Base-by-base conservation (phyloP, 805 yeast species). In the Wickerhamiella shivajii region DNA sequence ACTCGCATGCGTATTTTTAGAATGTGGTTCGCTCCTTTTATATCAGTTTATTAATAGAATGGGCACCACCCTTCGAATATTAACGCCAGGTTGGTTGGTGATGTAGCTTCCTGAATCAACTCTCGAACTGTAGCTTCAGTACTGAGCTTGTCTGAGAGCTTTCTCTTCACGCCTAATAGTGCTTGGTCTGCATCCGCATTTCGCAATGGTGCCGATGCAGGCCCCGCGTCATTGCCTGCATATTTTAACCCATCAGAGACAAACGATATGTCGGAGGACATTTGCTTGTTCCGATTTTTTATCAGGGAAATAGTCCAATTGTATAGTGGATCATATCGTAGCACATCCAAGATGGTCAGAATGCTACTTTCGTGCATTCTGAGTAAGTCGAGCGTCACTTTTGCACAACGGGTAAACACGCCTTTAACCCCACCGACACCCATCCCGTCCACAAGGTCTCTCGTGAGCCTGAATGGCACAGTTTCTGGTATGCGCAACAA, bases 391-490 rank as follows among this genome's bases (percentile, higher is more conserved):
- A 79, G 68, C 0, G 80, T 78, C 38, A 71, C 69, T 47, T 80
- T 93, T 44, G 92, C 75, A 24, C 77, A 69, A 39, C 68, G 64
- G 33, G 69, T 63, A 49, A 83, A 90, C 1, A 74, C 58, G 0
- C 98, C 98, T 34, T 73, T 70, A 0, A 70, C 70, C 0, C 93
- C 94, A n/a, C 78, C 68, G 5, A 78, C 63, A 0, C 99, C 99
- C 61, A 92, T 69, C 0, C 92, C 98, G 58, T 90, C 97, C 4
- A 84, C 75, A 34, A 90, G 64, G 51, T 92, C 96, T 38, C 93
- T 61, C 0, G 97, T 81, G 22, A 92, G 59, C 41, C 99, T 58
- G 51, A 90, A 92, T 4, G 99, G 98, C 5, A 92, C 93, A 0
- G 78, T 66, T 48, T 90, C 99, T 0, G 99, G 98, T 6, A 87